Conservation (phyloP, 176 grass and related monocot species). For the Oryza punctata region DNA sequence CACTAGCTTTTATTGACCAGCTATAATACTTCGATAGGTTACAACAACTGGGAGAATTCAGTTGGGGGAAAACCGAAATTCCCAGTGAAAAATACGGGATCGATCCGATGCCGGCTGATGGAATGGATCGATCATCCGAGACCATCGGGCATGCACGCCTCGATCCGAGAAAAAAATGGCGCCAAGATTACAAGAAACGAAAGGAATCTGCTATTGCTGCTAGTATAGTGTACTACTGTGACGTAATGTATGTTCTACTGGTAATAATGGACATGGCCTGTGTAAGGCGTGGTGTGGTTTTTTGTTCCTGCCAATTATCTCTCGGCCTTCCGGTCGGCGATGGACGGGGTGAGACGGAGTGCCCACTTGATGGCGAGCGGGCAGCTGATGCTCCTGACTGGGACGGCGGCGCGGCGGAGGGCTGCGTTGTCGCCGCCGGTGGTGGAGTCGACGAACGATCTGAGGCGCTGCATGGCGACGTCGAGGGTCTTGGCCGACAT, state of each 20-base stretch:
- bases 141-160: neutral
- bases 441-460: conserved; percentile 48
- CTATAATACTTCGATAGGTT: neutral
- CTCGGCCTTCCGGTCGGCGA: conserved; percentile 56
- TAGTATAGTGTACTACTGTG: neutral
- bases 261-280: conserved; percentile 4
- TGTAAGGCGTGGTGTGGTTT: neutral
- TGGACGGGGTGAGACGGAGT: conserved; percentile 42
- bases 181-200: neutral
- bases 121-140: conserved; percentile 17
- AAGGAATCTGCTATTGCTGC: conserved; percentile 17
- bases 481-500: conserved; percentile 79
- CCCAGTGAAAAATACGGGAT: conserved; percentile 46
- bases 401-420: neutral
- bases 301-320: neutral
- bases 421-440: neutral
- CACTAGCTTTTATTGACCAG: conserved; percentile 13
- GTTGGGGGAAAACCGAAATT: neutral
- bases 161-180: conserved; percentile 43
- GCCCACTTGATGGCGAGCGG: conserved; percentile 44
- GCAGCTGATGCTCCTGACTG: conserved; percentile 49
- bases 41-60: conserved; percentile 23
- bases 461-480: conserved; percentile 60
- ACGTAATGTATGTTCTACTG: neutral
- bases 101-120: neutral